A percentile compares a stretch with the other conserved stretches of the same genome.
Evolutionary conservation across 2,329 filamentous ascomycete species (phyloP).

Genomic region (Colletotrichum neosansevieriae): DNA sequence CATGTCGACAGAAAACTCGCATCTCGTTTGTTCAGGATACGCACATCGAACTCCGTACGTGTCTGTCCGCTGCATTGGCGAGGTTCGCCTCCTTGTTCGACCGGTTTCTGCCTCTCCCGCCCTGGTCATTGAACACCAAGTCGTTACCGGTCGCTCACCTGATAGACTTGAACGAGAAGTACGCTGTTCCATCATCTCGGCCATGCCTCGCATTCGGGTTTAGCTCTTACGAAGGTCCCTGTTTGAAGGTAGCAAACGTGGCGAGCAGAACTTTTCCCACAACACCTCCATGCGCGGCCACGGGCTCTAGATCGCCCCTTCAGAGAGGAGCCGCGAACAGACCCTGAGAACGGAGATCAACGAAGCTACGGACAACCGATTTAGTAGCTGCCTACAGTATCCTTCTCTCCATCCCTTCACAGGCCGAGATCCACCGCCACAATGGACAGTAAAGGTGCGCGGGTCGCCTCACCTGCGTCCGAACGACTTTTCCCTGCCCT

Average conservation of each 20-base stretch:
- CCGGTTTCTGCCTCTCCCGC: not conserved
- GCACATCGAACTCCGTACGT: not conserved
- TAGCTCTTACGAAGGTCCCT: slow-evolving; percentile 4
- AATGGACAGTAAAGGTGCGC: not conserved
- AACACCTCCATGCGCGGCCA: slow-evolving; percentile 4
- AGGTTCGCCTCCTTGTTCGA: not conserved
- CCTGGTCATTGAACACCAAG: not conserved
- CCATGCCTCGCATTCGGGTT: slow-evolving; percentile 3
- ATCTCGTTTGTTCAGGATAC: not conserved
- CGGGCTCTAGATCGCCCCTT: slow-evolving; percentile 23
- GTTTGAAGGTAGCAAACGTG: slow-evolving; percentile 19
- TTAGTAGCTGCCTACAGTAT: not conserved
- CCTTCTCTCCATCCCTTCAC: slow-evolving; percentile 1
- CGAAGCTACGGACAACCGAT: slow-evolving; percentile 15
- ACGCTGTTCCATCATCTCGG: slow-evolving; percentile 2
- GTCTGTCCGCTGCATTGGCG: slow-evolving; percentile 5
- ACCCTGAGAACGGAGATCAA: slow-evolving; percentile 21
- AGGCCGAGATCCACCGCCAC: slow-evolving; percentile 7
- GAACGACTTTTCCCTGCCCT: not conserved
- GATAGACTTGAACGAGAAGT: not conserved
- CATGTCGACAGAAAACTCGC: not conserved
- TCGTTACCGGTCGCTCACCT: not conserved
- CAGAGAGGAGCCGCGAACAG: slow-evolving; percentile 23
- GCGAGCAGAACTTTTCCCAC: slow-evolving; percentile 28
- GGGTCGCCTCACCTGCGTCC: not conserved